phyloP scores from a whole-genome alignment of 148 eudicot genomes.

The Persicaria maculosa region DNA sequence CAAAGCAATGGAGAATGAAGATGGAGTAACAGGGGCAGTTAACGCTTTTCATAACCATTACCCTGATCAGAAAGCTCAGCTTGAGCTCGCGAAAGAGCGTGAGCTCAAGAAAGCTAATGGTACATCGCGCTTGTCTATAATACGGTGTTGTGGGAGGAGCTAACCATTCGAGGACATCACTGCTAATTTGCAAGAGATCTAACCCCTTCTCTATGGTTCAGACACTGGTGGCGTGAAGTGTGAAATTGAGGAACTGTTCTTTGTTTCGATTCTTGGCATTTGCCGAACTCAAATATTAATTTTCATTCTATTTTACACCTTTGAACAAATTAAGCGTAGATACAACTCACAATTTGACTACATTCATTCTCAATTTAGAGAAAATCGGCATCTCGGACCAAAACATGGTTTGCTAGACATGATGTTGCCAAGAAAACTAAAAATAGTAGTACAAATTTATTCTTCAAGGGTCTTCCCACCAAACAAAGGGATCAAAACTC shows the following conservation, averaged over 20 bases:
- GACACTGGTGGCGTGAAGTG: not conserved
- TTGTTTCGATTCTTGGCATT: too few relatives aligned
- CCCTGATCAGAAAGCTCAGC: slow-evolving; percentile 29
- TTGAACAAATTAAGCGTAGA: too few relatives aligned
- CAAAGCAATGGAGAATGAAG: slow-evolving; percentile 66
- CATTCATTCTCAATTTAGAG: too few relatives aligned
- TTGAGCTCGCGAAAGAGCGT: slow-evolving; percentile 18
- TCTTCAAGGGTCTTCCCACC: not conserved
- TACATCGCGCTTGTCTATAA: slow-evolving; percentile 32
- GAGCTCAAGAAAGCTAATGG: slow-evolving; percentile 11
- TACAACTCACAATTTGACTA: too few relatives aligned
- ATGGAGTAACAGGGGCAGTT: slow-evolving; percentile 83
- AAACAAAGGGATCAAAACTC: not conserved
- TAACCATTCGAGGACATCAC: not conserved
- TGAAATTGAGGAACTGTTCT: not conserved
- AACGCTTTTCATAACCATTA: slow-evolving; percentile 70
- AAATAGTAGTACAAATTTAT: not conserved
- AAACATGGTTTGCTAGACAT: not conserved
- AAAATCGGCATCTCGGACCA: too few relatives aligned
- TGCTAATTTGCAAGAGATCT: not conserved
- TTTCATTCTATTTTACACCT: too few relatives aligned
- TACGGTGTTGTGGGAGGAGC: slow-evolving; percentile 34
- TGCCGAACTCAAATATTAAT: not conserved
- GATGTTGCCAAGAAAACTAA: not conserved
- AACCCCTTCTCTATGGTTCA: not conserved